These are phyloP conservation scores for Thuidium tamariscinum DNA, from an alignment of 225 moss, liverwort and hornwort species.

Conservation along the genomic window DNA sequence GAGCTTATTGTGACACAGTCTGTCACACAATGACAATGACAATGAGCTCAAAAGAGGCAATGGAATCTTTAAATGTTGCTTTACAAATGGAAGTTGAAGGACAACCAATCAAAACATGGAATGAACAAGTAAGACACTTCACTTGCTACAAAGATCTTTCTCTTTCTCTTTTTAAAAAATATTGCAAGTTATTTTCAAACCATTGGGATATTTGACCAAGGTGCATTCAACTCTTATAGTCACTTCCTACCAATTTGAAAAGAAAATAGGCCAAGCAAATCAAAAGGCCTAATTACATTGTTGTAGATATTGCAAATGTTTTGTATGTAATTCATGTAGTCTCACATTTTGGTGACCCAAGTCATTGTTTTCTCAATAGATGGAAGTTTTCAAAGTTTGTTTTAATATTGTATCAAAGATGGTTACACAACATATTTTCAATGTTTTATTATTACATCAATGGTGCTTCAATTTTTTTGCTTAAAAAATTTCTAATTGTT, in stretches of 20 bases:
- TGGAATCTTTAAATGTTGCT: too few species aligned
- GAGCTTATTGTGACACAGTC: too few species aligned
- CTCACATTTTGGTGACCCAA: neutral
- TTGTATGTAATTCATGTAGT: neutral
- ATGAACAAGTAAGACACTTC: neutral
- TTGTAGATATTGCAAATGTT: neutral
- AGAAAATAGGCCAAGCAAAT: neutral
- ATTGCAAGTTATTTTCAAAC: neutral
- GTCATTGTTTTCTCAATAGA: neutral
- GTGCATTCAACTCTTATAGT: too few species aligned
- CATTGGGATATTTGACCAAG: too few species aligned
- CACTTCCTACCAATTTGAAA: too few species aligned
- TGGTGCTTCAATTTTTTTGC: neutral
- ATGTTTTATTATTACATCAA: neutral
- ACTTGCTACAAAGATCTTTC: neutral
- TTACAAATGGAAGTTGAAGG: neutral
- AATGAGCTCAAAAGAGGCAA: too few species aligned
- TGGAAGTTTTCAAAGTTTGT: neutral
- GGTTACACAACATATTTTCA: neutral
- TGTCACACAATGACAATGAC: too few species aligned
- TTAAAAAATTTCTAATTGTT: neutral
- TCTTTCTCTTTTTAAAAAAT: neutral
- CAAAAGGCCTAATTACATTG: too few species aligned
- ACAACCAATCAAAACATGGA: neutral
- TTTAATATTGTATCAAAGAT: neutral